These are phyloP conservation scores for Tylopilus plumbeoviolaceoides DNA, from an alignment of 768 basidiomycete species.

Conservation along the genomic window DNA sequence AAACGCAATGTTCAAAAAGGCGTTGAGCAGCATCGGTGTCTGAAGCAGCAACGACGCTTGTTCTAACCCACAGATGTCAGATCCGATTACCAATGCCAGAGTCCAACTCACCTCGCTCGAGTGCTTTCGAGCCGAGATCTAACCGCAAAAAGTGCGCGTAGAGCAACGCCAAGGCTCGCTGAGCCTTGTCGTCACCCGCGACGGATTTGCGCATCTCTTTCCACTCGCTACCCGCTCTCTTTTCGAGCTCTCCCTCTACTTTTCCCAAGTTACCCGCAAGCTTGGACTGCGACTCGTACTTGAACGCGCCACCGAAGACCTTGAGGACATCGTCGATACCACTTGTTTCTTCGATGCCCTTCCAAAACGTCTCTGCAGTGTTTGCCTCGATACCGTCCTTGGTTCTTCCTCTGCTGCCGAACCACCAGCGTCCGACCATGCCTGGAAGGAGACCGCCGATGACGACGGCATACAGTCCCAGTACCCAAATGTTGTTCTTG, in stretches of 20 bases:
- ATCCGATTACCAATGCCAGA: neutral
- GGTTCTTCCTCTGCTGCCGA: constrained; percentile 81
- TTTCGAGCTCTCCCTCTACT: constrained; percentile 49
- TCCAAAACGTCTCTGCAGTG: constrained; percentile 88
- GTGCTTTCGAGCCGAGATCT: constrained; percentile 44
- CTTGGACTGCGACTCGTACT: constrained; percentile 46
- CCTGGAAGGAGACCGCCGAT: constrained; percentile 84
- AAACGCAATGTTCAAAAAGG: constrained; percentile 76
- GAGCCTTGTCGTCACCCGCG: constrained; percentile 32
- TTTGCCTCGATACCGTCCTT: constrained; percentile 84
- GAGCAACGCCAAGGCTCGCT: constrained; percentile 63
- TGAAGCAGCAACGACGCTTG: constrained; percentile 69
- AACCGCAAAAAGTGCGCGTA: constrained; percentile 82
- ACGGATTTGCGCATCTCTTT: constrained; percentile 42
- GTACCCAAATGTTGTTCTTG: constrained; percentile 87
- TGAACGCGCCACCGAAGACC: constrained; percentile 62
- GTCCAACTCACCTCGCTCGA: constrained; percentile 57
- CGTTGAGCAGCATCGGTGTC: constrained; percentile 68
- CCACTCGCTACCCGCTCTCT: constrained; percentile 53
- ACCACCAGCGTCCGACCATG: constrained; percentile 97
- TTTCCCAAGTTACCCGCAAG: constrained; percentile 40
- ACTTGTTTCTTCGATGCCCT: constrained; percentile 75
- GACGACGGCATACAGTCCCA: constrained; percentile 82
- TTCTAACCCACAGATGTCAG: constrained; percentile 41
- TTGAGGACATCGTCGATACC: constrained; percentile 67